These are phyloP conservation scores for Populus hybrid DNA, from an alignment of 441 rosid genomes.

Conservation along the genomic window DNA sequence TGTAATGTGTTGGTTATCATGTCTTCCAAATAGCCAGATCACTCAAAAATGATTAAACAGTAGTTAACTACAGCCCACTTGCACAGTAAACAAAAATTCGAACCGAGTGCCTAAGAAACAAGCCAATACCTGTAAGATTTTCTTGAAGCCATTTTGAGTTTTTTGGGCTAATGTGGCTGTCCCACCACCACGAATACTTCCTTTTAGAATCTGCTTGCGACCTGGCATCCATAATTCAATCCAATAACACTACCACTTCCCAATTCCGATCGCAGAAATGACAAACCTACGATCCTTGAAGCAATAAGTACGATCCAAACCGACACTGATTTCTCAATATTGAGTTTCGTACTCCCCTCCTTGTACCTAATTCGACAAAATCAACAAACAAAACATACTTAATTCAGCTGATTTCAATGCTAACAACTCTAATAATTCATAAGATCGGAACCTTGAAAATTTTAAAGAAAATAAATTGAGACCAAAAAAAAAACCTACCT, in stretches of 20 bases:
- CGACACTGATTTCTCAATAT: not conserved
- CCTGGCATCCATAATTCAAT: slow-evolving; percentile 45
- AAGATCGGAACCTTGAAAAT: slow-evolving; percentile 16
- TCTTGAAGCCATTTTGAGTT: slow-evolving; percentile 94
- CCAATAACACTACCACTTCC: slow-evolving; percentile 21
- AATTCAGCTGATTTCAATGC: slow-evolving; percentile 15
- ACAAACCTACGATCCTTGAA: not conserved
- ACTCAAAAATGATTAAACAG: not conserved
- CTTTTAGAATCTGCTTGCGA: slow-evolving; percentile 44
- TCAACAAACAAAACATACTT: slow-evolving; percentile 10
- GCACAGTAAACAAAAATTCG: not conserved
- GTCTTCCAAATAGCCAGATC: not conserved
- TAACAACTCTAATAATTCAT: slow-evolving; percentile 2
- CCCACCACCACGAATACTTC: slow-evolving; percentile 98
- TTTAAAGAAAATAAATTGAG: not conserved
- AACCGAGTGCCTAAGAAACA: not conserved
- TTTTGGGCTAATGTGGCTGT: slow-evolving; percentile 89
- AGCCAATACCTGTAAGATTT: slow-evolving; percentile 78
- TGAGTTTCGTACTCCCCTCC: not conserved
- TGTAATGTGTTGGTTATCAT: not conserved
- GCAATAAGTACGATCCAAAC: not conserved
- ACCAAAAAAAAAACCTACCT: slow-evolving; percentile 17
- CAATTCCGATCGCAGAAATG: not conserved
- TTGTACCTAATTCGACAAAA: slow-evolving; percentile 11
- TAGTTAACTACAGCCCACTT: not conserved